Evolutionary conservation across 228 moss, liverwort and hornwort species (phyloP).

Genomic region (Sphagnum fallax): DNA sequence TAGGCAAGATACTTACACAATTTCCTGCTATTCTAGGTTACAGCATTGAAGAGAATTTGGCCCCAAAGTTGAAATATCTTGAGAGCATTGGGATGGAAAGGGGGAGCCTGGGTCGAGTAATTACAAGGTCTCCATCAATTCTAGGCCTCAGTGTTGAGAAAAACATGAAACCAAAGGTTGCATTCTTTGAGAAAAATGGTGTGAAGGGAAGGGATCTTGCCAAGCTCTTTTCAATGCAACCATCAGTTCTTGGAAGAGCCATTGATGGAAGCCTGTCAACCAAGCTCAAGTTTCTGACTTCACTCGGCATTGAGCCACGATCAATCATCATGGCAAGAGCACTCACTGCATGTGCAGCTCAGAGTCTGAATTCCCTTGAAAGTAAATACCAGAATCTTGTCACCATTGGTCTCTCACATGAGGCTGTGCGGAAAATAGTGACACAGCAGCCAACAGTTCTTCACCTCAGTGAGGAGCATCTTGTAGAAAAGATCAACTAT

Average conservation of each 20-base stretch:
- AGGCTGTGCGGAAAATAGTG: slow-evolving; percentile 23
- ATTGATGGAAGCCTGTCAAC: slow-evolving; percentile 28
- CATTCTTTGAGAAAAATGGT: slow-evolving; percentile 45
- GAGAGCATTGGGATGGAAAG: slow-evolving; percentile 48
- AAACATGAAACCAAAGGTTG: slow-evolving; percentile 40
- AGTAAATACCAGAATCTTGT: slow-evolving; percentile 26
- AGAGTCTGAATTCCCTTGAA: slow-evolving; percentile 25
- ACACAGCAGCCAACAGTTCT: slow-evolving; percentile 36
- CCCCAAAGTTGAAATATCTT: slow-evolving; percentile 39
- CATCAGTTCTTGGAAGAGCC: slow-evolving; percentile 33
- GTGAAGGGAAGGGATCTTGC: slow-evolving; percentile 39
- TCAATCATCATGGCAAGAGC: slow-evolving; percentile 37
- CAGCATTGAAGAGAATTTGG: slow-evolving; percentile 20
- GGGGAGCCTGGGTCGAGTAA: slow-evolving; percentile 34
- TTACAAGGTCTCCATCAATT: slow-evolving; percentile 31
- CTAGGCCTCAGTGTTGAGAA: slow-evolving; percentile 33
- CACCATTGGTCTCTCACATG: slow-evolving; percentile 24
- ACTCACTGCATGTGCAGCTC: slow-evolving; percentile 34
- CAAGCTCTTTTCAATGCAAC: slow-evolving; percentile 31
- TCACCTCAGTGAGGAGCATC: slow-evolving; percentile 29
- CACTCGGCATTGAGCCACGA: slow-evolving; percentile 24
- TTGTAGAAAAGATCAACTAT: slow-evolving; percentile 31
- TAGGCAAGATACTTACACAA: slow-evolving; percentile 8
- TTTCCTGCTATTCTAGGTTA: slow-evolving; percentile 7
- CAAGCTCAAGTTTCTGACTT: slow-evolving; percentile 28